Conservation (phyloP, 768 basidiomycete genomes). For the Kwoniella sp. region DNA sequence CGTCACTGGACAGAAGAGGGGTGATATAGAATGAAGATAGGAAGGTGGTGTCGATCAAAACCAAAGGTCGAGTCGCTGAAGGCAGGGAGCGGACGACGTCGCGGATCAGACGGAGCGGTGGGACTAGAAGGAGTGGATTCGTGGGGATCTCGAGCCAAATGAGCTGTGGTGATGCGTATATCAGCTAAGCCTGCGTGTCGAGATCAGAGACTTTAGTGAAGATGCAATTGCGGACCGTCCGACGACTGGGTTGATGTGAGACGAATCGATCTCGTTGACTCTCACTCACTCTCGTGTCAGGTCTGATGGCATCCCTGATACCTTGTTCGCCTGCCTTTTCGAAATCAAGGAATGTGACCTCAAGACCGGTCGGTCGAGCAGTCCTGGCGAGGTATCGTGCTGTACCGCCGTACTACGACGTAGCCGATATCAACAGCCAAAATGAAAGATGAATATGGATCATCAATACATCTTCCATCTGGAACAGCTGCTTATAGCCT, state of each 20-base stretch:
- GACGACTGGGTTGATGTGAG: too few relatives aligned
- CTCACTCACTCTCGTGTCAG: slow-evolving; percentile 75
- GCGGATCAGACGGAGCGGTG: slow-evolving; percentile 75
- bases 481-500: background rate
- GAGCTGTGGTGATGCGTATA: slow-evolving; percentile 60
- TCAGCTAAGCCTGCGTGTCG: slow-evolving; percentile 3
- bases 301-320: slow-evolving; percentile 67
- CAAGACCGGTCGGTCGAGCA: slow-evolving; percentile 45
- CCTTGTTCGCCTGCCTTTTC: slow-evolving; percentile 69
- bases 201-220: too few relatives aligned
- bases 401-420: slow-evolving; percentile 83
- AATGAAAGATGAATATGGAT: background rate
- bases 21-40: slow-evolving; percentile 88
- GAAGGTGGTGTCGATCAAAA: slow-evolving; percentile 94
- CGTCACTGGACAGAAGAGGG: slow-evolving; percentile 64
- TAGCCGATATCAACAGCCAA: too few relatives aligned
- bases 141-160: slow-evolving; percentile 96
- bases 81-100: slow-evolving; percentile 66
- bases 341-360: slow-evolving; percentile 78
- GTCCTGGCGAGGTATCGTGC: slow-evolving; percentile 61
- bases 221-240: background rate
- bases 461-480: slow-evolving; percentile 4
- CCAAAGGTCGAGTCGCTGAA: slow-evolving; percentile 62
- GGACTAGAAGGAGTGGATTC: slow-evolving; percentile 86
- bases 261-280: too few relatives aligned